Base-by-base conservation (phyloP, 495 filamentous ascomycete species). In the Bryoglossum gracile region DNA sequence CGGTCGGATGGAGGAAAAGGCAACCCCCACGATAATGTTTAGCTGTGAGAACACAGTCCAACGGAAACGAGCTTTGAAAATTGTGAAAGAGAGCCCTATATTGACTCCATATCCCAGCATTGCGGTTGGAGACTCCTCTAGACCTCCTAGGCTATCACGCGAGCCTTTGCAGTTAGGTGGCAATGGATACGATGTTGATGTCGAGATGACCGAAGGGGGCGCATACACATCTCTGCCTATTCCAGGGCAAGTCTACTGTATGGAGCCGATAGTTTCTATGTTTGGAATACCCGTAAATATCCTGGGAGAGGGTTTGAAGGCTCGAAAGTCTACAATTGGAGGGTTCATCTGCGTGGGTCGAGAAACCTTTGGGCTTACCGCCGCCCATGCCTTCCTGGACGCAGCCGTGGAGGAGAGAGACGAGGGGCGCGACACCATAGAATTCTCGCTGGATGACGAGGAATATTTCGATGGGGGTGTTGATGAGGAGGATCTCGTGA, bases 11-110 rank as follows among this genome's bases (percentile, higher is more conserved):
- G 21, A 16, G 5, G 40, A 46, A 16, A 1, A 34, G 2, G 47
- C 46, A 3, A 45, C 13, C 10, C 53, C 53, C 3, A 46, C 41
- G 1, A 24, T 55, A 14, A 24, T 55, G 1, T 50, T 55, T 21
- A 50, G 53, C 19, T 55, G 40, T 25, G 17, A 35, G 30, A 41
- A 45, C 16, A 44, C 38, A 28, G 11, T 4, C 5, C 38, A 34
- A 4, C 53, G 53, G 3, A 19, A 55, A 44, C 24, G 53, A 21
- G 53, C 53, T 3, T 18, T 33, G 40, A 34, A 46, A 46, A 2
- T 55, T 19, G 42, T 55, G 3, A 41, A 18, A 14, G 22, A 34
- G 23, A 50, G 46, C 17, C 3, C 2, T 1, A 22, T 55, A 1
- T 14, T 55, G 2, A 14, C 41, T 2, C n/a, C 14, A 8, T 46